A percentile compares a stretch with the other conserved stretches of the same genome.
phyloP scores from a whole-genome alignment of 495 filamentous ascomycete genomes.

The Neurospora sp. region DNA sequence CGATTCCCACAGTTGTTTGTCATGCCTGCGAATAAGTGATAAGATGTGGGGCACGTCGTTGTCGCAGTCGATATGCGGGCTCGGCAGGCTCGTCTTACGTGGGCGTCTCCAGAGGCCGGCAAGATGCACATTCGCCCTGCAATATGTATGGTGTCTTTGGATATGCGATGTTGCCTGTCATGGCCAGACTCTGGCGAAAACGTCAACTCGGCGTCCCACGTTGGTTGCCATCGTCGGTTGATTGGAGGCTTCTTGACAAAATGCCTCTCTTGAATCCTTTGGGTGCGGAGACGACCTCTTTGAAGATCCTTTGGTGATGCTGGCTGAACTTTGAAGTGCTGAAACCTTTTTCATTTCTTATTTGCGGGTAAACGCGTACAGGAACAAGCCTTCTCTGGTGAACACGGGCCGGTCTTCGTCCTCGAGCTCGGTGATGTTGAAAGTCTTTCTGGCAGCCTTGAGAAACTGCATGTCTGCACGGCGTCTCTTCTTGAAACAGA shows the following conservation, averaged over 20 bases:
- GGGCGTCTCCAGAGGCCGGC: neutral
- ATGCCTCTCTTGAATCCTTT: neutral
- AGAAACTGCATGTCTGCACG: constrained; percentile 65
- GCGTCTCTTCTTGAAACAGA: constrained; percentile 89
- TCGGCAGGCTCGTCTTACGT: neutral
- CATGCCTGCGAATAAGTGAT: neutral
- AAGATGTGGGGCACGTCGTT: neutral
- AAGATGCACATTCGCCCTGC: neutral
- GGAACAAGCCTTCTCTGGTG: constrained; percentile 51
- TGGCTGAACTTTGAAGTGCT: neutral
- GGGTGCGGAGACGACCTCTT: neutral
- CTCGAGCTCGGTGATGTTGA: constrained; percentile 51
- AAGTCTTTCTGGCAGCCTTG: constrained; percentile 54
- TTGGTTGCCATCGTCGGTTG: neutral
- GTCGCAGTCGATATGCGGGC: neutral
- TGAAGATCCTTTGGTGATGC: neutral
- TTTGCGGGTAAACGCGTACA: constrained; percentile 50
- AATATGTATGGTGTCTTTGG: neutral
- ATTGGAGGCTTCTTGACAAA: neutral
- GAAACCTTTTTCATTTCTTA: constrained; percentile 1
- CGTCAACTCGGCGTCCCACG: neutral
- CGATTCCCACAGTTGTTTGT: neutral
- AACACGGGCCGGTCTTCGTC: constrained; percentile 53
- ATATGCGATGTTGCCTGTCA: neutral
- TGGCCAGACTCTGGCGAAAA: neutral